Percentiles rank a stretch among this genome's conserved stretches.
Conservation (phyloP, 352 stramenopile species). For the Pelagophyceae sp. region DNA sequence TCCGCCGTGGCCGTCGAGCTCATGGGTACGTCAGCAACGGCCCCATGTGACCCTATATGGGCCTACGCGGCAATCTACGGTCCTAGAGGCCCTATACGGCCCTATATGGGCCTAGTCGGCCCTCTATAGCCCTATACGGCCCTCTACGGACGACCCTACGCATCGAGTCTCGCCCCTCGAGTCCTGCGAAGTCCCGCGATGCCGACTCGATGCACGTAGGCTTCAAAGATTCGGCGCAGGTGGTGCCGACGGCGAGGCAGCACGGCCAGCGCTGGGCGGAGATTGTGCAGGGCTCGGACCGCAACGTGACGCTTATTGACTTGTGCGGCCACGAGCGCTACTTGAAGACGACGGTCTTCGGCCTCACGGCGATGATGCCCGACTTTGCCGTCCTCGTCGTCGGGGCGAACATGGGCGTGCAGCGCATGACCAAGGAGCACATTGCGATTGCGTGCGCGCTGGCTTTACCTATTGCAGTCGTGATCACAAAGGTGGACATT, state of each 20-base stretch:
- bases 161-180: no score
- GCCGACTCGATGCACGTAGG: no score
- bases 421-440: constrained; percentile 85
- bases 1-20: constrained; percentile 68
- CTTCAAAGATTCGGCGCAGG: constrained; percentile 25
- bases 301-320: constrained; percentile 69
- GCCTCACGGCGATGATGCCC: constrained; percentile 88
- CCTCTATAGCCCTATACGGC: no score
- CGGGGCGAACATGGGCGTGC: constrained; percentile 84
- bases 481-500: constrained; percentile 86
- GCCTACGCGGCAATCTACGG: no score
- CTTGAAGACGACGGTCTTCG: constrained; percentile 98
- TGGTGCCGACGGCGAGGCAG: constrained; percentile 37
- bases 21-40: no score
- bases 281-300: constrained; percentile 39
- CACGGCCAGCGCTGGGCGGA: constrained; percentile 39
- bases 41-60: no score
- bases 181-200: no score
- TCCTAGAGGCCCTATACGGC: no score
- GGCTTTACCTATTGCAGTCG: constrained; percentile 81
- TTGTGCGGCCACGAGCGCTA: constrained; percentile 94
- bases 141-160: no score
- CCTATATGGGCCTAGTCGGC: no score
- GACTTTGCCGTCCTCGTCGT: constrained; percentile 87
- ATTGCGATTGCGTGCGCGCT: constrained; percentile 77